A percentile compares a stretch with the other conserved stretches of the same genome.
These are phyloP conservation scores for Sicyos edulis DNA, from an alignment of 306 rosid genomes.

Conservation along the genomic window DNA sequence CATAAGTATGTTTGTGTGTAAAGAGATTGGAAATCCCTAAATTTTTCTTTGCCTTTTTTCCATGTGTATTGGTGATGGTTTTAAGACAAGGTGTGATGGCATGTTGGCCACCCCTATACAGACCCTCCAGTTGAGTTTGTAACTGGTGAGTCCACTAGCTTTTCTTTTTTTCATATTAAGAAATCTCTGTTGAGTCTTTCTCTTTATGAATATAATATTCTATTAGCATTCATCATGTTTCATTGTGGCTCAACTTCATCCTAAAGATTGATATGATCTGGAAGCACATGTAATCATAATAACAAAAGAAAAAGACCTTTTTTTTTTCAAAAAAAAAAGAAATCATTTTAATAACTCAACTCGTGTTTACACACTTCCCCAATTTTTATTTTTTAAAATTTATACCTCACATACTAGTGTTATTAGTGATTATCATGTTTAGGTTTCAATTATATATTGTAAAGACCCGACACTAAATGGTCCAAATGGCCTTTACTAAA, in stretches of 20 bases:
- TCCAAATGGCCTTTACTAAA: no score
- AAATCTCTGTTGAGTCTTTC: neutral
- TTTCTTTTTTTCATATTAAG: neutral
- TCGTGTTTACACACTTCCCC: no score
- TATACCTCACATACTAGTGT: no score
- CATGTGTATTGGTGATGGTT: conserved; percentile 39
- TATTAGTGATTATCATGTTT: no score
- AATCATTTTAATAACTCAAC: no score
- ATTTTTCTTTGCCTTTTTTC: neutral
- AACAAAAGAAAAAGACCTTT: neutral
- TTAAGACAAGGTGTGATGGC: conserved; percentile 65
- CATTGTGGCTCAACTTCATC: neutral
- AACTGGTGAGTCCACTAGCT: conserved; percentile 40
- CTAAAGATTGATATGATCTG: neutral
- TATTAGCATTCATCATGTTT: conserved; percentile 3
- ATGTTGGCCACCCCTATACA: conserved; percentile 66
- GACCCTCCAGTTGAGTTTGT: conserved; percentile 35
- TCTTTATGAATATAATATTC: conserved; percentile 19
- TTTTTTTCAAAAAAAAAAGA: no score
- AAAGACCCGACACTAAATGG: no score
- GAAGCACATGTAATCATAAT: neutral
- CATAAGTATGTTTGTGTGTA: conserved; percentile 53
- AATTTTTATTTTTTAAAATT: no score
- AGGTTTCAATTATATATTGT: no score
- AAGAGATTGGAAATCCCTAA: conserved; percentile 57